Evolutionary conservation across 495 filamentous ascomycete species (phyloP).

Genomic region (Talaromyces borbonicus): DNA sequence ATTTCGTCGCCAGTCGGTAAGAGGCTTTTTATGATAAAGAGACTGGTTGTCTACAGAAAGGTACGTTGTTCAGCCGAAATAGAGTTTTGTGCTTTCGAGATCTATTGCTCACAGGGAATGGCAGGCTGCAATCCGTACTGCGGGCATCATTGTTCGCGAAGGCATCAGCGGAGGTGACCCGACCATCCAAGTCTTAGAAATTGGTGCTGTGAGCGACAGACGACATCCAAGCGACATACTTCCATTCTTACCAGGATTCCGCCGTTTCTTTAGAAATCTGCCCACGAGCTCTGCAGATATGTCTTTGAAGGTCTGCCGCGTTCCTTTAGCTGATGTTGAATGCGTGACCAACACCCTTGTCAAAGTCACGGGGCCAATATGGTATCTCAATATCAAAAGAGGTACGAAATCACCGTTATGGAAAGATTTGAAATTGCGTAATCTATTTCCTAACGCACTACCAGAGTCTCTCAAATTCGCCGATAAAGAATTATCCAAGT

Average conservation of each 20-base stretch:
- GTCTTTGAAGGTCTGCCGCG: conserved; percentile 48
- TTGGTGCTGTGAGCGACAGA: conserved; percentile 48
- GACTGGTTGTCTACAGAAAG: conserved; percentile 65
- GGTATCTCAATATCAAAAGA: conserved; percentile 37
- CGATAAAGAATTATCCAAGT: conserved; percentile 50
- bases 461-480: conserved; percentile 35
- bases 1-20: conserved; percentile 67
- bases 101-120: conserved; percentile 19
- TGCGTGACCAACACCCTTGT: conserved; percentile 67
- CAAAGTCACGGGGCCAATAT: conserved; percentile 44
- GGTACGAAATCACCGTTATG: conserved; percentile 16
- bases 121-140: conserved; percentile 66
- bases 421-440: too few relatives aligned
- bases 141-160: conserved; percentile 70
- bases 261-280: conserved; percentile 47
- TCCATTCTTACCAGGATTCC: conserved; percentile 63
- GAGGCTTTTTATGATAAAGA: conserved; percentile 61
- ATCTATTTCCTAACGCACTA: too few relatives aligned
- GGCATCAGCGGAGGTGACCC: conserved; percentile 53
- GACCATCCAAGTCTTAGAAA: conserved; percentile 65
- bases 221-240: conserved; percentile 70
- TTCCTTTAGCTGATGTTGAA: conserved; percentile 66
- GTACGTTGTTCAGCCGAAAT: conserved; percentile 23
- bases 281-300: conserved; percentile 49
- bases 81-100: not conserved